Evolutionary conservation across 2,329 filamentous ascomycete species (phyloP), one percentile per base, ranked within the genome.

Genomic region (Fusarium equiseti): DNA sequence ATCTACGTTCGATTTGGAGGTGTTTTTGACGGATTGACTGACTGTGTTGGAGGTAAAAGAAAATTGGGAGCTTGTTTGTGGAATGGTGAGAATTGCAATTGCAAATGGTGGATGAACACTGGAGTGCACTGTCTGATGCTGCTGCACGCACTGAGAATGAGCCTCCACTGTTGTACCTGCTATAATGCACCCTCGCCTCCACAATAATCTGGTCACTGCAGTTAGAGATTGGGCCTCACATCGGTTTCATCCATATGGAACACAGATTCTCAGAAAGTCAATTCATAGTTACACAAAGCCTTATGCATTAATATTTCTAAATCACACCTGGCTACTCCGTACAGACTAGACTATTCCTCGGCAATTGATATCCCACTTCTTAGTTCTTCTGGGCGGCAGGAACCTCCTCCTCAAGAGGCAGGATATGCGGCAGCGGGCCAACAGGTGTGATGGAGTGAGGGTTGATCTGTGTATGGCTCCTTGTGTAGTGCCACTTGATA

Each of bases 341-440:
- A 20, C 20, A 20, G 20, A 20, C 20, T 20, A 46, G 5, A 31
- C 8, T 16, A n/a, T 40, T 18, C 31, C 6, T 26, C 29, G 26
- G 12, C 18, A 40, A 29, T 24, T 18, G 20, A 22, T 24, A 26
- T n/a, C 16, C 26, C 24, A 44, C 44, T 16, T 10, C 32, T 56
- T 48, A 66, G 3, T 66, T 62, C 52, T 73, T 77, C 35, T 56
- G 20, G 78, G 52, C 90, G 44, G 89, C 90, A 10, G 84, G 71
- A 8, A 97, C 93, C 83, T 97, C 95, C 75, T 96, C 89, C 44
- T 91, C 91, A 74, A 92, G 82, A 7, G 87, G 88, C 81, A 98
- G 76, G 68, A 99, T 91, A 82, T 97, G 87, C 42, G 95, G 95
- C 76, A 94, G 74, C 8, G 96, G 95, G 0, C 95, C 95, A 18